These are phyloP conservation scores for Solanum corneliomulleri DNA, from an alignment of 257 asterid species.

Conservation along the genomic window DNA sequence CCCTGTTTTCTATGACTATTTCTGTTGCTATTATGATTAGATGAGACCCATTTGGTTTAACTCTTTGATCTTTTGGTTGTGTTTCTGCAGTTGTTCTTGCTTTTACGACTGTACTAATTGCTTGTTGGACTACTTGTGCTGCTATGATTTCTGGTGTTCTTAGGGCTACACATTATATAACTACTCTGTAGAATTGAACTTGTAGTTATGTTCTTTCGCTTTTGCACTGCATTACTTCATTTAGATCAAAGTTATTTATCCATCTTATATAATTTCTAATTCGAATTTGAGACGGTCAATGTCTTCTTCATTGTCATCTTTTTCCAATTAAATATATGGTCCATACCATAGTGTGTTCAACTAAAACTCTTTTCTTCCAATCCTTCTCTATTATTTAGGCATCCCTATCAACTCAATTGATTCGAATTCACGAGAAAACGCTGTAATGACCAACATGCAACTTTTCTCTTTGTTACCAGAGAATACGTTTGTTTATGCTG, in stretches of 20 bases:
- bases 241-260: background rate
- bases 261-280: background rate
- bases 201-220: background rate
- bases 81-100: constrained; percentile 54
- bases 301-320: background rate
- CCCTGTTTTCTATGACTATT: background rate
- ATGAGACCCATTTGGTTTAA: background rate
- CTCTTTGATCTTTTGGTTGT: background rate
- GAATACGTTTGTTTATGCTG: background rate
- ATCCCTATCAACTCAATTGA: no score
- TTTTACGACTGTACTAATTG: constrained; percentile 44
- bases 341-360: background rate
- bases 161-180: background rate
- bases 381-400: background rate
- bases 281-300: background rate
- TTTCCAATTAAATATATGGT: background rate
- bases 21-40: background rate
- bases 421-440: background rate
- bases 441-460: no score
- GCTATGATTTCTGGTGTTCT: constrained; percentile 29
- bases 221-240: background rate
- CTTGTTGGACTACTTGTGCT: constrained; percentile 41
- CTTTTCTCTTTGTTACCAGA: background rate
- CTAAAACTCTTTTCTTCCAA: background rate
- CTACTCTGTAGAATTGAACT: background rate